Base-by-base conservation (phyloP, 192 early-diverging fungal genomes). In the Lobosporangium transversale region DNA sequence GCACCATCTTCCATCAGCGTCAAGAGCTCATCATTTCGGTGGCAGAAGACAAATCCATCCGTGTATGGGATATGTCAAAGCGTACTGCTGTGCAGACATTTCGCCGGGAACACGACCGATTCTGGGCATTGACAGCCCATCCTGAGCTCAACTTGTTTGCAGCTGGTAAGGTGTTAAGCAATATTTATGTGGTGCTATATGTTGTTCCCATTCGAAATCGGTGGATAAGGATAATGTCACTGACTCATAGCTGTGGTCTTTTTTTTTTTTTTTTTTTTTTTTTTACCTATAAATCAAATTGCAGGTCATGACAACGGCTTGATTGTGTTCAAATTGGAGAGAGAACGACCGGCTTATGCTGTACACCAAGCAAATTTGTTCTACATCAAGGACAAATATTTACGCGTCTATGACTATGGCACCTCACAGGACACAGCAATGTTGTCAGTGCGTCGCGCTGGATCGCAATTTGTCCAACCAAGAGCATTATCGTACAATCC, bases 131-230 rank as follows among this genome's bases (percentile, higher is more conserved):
- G 36, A 90, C 93, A 2, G 94, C 96, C 27, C 98, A 99, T 73
- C 98, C 98, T 6, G 95, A 97, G 68, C 87, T 99, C 44, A 99
- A 99, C 70, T 75, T 99, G 32, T 98, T 99, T 89, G 98, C 98
- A 6, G 62, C 33, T 27, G 47, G 35, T 49, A 51, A 1, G 35
- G 35, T 35, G n/a, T 27, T 10, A 21, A 8, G 10, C 12, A n/a
- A n/a, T n/a, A n/a, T n/a, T n/a, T n/a, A n/a, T n/a, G n/a, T n/a
- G n/a, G n/a, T n/a, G n/a, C n/a, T n/a, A n/a, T n/a, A n/a, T n/a
- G n/a, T n/a, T n/a, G n/a, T n/a, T n/a, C n/a, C n/a, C 3, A 3
- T 5, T 3, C 4, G 9, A 32, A 27, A 10, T 42, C 9, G 40
- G 9, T 42, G 9, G 40, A 42, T 42, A 12, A 12, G 9, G 40